A percentile compares a stretch with the other conserved stretches of the same genome.
Conservation (phyloP, 2,329 filamentous ascomycete species). For the Pseudogymnoascus sp. region DNA sequence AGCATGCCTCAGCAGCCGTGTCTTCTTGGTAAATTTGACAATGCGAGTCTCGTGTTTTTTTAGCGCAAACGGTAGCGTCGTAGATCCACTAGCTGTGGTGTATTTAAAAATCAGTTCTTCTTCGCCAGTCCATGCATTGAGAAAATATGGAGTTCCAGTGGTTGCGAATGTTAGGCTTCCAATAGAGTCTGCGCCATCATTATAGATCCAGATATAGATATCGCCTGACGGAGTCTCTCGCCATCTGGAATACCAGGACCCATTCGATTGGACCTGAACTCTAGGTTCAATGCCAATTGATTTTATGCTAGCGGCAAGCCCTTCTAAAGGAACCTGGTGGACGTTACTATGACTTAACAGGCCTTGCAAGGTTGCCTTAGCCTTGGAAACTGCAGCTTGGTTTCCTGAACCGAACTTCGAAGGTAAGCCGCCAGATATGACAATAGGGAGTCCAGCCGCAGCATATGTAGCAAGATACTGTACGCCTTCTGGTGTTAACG, state of each 20-base stretch:
- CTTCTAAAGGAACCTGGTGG: constrained; percentile 24
- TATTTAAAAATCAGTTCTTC: constrained; percentile 30
- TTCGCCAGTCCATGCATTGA: constrained; percentile 38
- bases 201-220: constrained; percentile 34
- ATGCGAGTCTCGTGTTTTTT: constrained; percentile 35
- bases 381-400: background rate
- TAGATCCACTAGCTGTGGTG: constrained; percentile 4
- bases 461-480: background rate
- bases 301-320: constrained; percentile 28
- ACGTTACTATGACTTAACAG: constrained; percentile 30
- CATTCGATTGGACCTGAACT: constrained; percentile 23
- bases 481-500: background rate
- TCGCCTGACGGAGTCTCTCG: constrained; percentile 24
- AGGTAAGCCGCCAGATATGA: constrained; percentile 23
- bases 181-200: constrained; percentile 26
- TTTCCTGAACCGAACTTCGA: background rate
- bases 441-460: background rate
- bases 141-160: constrained; percentile 30
- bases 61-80: constrained; percentile 30
- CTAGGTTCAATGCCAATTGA: constrained; percentile 29
- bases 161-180: constrained; percentile 27
- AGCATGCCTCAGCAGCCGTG: background rate
- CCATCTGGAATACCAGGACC: constrained; percentile 33
- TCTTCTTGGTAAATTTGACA: constrained; percentile 18
- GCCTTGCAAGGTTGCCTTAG: background rate